Conservation (phyloP, 2,329 filamentous ascomycete genomes). For the Pseudogymnoascus sp. region DNA sequence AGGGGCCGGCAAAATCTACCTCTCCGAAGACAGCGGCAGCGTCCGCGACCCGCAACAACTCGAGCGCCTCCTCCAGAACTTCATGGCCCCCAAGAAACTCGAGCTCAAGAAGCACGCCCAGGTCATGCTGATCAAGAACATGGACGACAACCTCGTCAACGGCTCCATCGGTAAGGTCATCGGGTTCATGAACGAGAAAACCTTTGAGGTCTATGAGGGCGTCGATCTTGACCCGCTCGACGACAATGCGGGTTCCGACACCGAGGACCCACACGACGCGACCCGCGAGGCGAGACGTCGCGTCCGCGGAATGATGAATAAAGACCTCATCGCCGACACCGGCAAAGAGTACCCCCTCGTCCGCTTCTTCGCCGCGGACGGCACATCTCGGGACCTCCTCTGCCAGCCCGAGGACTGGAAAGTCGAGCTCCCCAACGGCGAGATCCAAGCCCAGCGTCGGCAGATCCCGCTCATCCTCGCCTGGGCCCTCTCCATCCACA, state of each 20-base stretch:
- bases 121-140: constrained; percentile 99
- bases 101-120: constrained; percentile 86
- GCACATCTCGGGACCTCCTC: constrained; percentile 66
- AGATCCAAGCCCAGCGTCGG: constrained; percentile 79
- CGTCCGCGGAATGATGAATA: constrained; percentile 38
- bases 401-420: constrained; percentile 91
- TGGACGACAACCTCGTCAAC: constrained; percentile 90
- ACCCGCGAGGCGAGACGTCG: constrained; percentile 36
- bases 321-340: constrained; percentile 39
- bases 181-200: constrained; percentile 66
- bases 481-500: constrained; percentile 96
- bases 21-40: constrained; percentile 66
- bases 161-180: constrained; percentile 84
- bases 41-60: constrained; percentile 58
- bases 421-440: constrained; percentile 89
- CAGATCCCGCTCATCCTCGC: constrained; percentile 86
- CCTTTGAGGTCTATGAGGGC: constrained; percentile 48
- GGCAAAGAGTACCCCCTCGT: constrained; percentile 71
- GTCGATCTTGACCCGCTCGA: constrained; percentile 50
- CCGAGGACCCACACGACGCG: constrained; percentile 37
- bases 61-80: constrained; percentile 74
- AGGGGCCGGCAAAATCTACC: constrained; percentile 60
- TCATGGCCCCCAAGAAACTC: constrained; percentile 82
- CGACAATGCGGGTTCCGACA: constrained; percentile 33
- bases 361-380: constrained; percentile 73